A percentile compares a stretch with the other conserved stretches of the same genome.
phyloP scores from a whole-genome alignment of 2,329 filamentous ascomycete genomes.

The Cordyceps cateniannulata region DNA sequence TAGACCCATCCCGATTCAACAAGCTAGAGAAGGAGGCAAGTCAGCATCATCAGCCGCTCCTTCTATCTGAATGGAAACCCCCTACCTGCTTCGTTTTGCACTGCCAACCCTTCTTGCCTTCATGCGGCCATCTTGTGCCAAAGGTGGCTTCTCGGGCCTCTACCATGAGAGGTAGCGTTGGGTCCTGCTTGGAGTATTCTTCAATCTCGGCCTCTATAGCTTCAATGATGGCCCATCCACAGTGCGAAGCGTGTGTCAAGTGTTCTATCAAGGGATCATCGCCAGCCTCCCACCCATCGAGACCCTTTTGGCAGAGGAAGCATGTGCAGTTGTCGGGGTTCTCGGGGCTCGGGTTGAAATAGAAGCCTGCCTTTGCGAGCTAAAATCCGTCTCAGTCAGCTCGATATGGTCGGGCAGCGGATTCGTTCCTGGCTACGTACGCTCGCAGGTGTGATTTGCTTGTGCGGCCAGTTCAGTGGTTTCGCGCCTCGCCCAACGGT shows the following conservation, averaged over 20 bases:
- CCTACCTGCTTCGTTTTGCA: constrained; percentile 81
- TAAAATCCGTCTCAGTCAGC: constrained; percentile 34
- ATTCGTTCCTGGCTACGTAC: constrained; percentile 18
- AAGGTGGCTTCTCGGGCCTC: constrained; percentile 81
- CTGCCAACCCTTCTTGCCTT: constrained; percentile 79
- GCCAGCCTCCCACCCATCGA: constrained; percentile 87
- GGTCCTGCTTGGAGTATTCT: constrained; percentile 65
- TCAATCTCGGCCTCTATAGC: constrained; percentile 55
- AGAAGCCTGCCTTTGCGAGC: constrained; percentile 89
- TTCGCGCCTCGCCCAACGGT: constrained; percentile 45
- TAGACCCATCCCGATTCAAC: constrained; percentile 92
- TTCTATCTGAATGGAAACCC: neutral
- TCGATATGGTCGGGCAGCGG: neutral
- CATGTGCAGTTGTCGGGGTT: constrained; percentile 85
- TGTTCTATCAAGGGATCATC: constrained; percentile 84
- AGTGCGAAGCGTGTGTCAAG: constrained; percentile 71
- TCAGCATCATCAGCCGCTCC: constrained; percentile 8
- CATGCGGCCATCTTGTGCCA: constrained; percentile 79
- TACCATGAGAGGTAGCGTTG: constrained; percentile 62
- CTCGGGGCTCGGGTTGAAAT: constrained; percentile 67
- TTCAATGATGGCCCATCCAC: constrained; percentile 77
- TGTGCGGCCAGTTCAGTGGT: constrained; percentile 70
- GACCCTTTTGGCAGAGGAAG: constrained; percentile 74
- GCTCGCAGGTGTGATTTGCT: constrained; percentile 26
- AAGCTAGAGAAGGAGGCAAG: constrained; percentile 47